These are phyloP conservation scores for Penicillium decumbens DNA, from an alignment of 2,329 filamentous ascomycete species.

Conservation along the genomic window DNA sequence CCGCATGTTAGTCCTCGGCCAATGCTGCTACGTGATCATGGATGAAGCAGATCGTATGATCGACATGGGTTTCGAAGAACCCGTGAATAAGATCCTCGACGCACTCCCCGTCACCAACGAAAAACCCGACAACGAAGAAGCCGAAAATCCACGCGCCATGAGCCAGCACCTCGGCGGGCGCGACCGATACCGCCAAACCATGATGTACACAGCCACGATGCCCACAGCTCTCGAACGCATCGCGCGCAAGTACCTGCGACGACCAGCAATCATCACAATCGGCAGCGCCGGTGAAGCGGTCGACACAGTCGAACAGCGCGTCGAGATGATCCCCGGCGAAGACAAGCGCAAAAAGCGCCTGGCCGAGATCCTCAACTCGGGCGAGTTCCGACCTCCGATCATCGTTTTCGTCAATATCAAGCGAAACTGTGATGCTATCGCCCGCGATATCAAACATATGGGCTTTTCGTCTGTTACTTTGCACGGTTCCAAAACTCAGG, in stretches of 20 bases:
- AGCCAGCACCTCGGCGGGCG: slow-evolving; percentile 67
- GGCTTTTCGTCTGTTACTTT: slow-evolving; percentile 86
- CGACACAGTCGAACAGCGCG: slow-evolving; percentile 94
- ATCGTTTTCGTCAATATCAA: slow-evolving; percentile 99
- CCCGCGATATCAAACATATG: slow-evolving; percentile 88
- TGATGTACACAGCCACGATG: slow-evolving; percentile 99
- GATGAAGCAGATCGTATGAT: slow-evolving; percentile 99
- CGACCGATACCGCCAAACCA: slow-evolving; percentile 88
- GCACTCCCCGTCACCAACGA: slow-evolving; percentile 88
- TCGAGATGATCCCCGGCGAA: slow-evolving; percentile 84
- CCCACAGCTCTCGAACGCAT: slow-evolving; percentile 87
- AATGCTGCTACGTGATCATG: slow-evolving; percentile 99
- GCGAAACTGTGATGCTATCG: slow-evolving; percentile 93
- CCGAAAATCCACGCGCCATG: slow-evolving; percentile 84
- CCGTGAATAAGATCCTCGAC: slow-evolving; percentile 94
- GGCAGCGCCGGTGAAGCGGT: slow-evolving; percentile 93
- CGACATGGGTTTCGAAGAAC: slow-evolving; percentile 94
- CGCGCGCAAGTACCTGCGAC: slow-evolving; percentile 90
- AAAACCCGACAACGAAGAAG: slow-evolving; percentile 89
- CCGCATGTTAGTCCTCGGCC: slow-evolving; percentile 82
- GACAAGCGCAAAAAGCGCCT: slow-evolving; percentile 96
- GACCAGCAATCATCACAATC: slow-evolving; percentile 90
- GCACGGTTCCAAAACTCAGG: slow-evolving; percentile 94
- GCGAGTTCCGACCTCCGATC: slow-evolving; percentile 80
- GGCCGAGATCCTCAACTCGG: slow-evolving; percentile 76